Base-by-base conservation (phyloP, 1,139 yeast species). In the Suhomyces wounanorum region DNA sequence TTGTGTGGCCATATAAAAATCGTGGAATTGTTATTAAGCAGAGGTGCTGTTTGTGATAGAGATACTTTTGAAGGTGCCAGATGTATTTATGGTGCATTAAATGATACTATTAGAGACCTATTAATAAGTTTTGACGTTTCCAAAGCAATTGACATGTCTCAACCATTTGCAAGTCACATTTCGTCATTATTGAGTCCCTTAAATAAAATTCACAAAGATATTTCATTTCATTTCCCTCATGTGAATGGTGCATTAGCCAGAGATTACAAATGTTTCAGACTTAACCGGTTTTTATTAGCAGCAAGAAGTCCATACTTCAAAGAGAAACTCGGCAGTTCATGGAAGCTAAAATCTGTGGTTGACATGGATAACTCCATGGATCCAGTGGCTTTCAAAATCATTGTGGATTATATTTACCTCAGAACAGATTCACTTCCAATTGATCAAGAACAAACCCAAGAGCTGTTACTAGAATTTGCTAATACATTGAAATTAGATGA, bases 31-130 rank as follows among this genome's bases (percentile, higher is more conserved):
- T 68, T 88, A 30, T 69, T 88, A 10, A 57, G 65, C 28, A 75
- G 84, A 47, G 96, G 96, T 8, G 91, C 95, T 0, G 76, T 83
- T 1, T 86, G 92, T 65, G 92, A 87, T 63, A 75, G 91, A 61
- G 94, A 87, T 61, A 84, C 91, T 18, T 84, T 83, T 61, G 89
- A 87, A 65, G 95, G 96, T 2, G 90, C 87, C 10, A 75, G 95
- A 43, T 87, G 94, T 57, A 76, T 87, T 1, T 87, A 88, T 61
- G 95, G 92, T 1, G 95, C 95, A 0, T 67, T 88, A 51, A 88
- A 80, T 25, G 90, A 86, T 59, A 67, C 72, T 11, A 88, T 88
- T 25, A 67, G 91, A 44, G 78, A 81, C 48, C 64, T 85, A 26
- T 66, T 88, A 51, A 63, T 84, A 17, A 75, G 83, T 51, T 84